These are phyloP conservation scores for Williopsis jadinii DNA, from an alignment of 1,139 yeast species.

Conservation along the genomic window DNA sequence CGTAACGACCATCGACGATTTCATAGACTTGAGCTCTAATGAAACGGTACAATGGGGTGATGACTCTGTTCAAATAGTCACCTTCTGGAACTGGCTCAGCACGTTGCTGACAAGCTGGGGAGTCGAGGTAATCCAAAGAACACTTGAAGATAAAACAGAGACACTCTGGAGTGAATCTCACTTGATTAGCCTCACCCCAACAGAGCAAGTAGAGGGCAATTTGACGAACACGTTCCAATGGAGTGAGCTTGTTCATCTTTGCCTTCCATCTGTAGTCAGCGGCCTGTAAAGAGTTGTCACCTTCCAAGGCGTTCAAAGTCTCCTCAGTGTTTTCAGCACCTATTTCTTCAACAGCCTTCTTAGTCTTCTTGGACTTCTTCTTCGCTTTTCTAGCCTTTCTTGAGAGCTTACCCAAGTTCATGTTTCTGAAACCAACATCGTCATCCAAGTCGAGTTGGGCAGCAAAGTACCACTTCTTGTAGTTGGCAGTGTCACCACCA, in stretches of 20 bases:
- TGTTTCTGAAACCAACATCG: slow-evolving; percentile 69
- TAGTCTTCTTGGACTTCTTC: slow-evolving; percentile 58
- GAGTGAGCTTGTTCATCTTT: slow-evolving; percentile 62
- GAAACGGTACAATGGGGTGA: slow-evolving; percentile 87
- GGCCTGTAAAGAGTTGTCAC: slow-evolving; percentile 74
- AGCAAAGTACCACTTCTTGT: slow-evolving; percentile 94
- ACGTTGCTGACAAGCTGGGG: slow-evolving; percentile 88
- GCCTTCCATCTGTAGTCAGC: slow-evolving; percentile 83
- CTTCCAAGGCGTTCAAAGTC: slow-evolving; percentile 64
- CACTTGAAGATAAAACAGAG: slow-evolving; percentile 90
- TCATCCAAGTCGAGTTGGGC: slow-evolving; percentile 85
- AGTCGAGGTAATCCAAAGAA: slow-evolving; percentile 78
- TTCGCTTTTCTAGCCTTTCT: slow-evolving; percentile 47
- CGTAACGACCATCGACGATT: slow-evolving; percentile 88
- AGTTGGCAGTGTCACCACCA: slow-evolving; percentile 90
- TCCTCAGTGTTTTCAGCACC: slow-evolving; percentile 39
- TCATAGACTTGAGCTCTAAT: slow-evolving; percentile 94
- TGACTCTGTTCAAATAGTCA: slow-evolving; percentile 84
- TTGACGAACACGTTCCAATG: slow-evolving; percentile 83
- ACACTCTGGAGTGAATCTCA: slow-evolving; percentile 90
- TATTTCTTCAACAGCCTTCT: slow-evolving; percentile 44
- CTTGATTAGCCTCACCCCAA: slow-evolving; percentile 99
- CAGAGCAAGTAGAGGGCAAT: slow-evolving; percentile 80
- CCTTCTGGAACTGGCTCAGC: slow-evolving; percentile 93
- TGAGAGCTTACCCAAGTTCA: slow-evolving; percentile 68